Conservation (phyloP, 176 grass and related monocot genomes). For the Musa beccarii region DNA sequence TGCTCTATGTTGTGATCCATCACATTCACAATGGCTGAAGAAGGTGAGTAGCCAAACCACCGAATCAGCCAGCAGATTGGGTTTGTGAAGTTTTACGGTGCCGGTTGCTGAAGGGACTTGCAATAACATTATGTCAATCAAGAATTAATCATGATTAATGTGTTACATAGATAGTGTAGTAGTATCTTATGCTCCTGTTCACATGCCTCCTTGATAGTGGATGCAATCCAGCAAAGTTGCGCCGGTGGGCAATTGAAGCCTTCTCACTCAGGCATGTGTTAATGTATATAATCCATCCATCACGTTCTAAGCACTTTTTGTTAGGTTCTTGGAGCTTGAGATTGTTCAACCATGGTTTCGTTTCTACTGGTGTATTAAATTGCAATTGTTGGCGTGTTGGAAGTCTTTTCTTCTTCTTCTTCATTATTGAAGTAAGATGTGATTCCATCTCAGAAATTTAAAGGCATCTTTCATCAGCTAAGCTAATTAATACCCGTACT, state of each 20-base stretch:
- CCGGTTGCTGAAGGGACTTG: neutral
- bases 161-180: neutral
- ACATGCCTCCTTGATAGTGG: neutral
- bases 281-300: too few relatives aligned
- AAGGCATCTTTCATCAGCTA: too few relatives aligned
- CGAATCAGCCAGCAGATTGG: neutral
- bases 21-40: conserved; percentile 24
- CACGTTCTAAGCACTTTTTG: too few relatives aligned
- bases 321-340: too few relatives aligned
- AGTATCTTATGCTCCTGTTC: neutral
- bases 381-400: too few relatives aligned
- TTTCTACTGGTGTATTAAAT: too few relatives aligned
- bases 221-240: neutral
- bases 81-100: neutral
- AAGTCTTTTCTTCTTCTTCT: too few relatives aligned
- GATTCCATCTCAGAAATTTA: too few relatives aligned
- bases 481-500: too few relatives aligned
- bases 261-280: neutral
- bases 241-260: neutral
- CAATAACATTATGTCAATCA: neutral
- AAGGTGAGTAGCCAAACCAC: neutral
- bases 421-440: too few relatives aligned
- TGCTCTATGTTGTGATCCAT: neutral
- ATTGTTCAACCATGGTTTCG: too few relatives aligned
- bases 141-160: neutral